Percentiles rank a stretch among this genome's conserved stretches.
Conservation (phyloP, 768 basidiomycete species). For the Pisolithus microcarpus region DNA sequence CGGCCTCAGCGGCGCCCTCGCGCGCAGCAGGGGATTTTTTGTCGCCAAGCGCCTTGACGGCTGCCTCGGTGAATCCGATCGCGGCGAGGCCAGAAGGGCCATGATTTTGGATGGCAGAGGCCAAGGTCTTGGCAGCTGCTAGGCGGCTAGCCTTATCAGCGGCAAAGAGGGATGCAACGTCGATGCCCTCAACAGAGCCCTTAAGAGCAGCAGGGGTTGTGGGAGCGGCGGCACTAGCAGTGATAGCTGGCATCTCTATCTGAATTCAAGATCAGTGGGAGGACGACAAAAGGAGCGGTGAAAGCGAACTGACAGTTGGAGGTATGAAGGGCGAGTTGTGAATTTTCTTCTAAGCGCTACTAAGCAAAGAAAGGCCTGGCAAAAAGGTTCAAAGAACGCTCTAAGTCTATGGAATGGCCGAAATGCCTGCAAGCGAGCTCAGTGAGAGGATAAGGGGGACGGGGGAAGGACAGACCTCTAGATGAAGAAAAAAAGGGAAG, state of each 20-base stretch:
- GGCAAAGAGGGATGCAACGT: slow-evolving; percentile 71
- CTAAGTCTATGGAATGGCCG: slow-evolving; percentile 47
- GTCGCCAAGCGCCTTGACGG: slow-evolving; percentile 82
- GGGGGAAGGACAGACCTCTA: slow-evolving; percentile 26
- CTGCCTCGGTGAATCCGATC: slow-evolving; percentile 63
- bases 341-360: slow-evolving; percentile 30
- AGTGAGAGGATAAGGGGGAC: slow-evolving; percentile 4
- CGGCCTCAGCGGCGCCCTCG: slow-evolving; percentile 76
- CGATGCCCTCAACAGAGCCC: slow-evolving; percentile 57
- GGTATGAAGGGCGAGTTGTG: slow-evolving; percentile 28
- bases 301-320: slow-evolving; percentile 21
- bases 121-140: slow-evolving; percentile 61
- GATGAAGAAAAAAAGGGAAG: slow-evolving; percentile 22
- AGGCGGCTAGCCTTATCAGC: slow-evolving; percentile 80
- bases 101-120: slow-evolving; percentile 72
- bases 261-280: slow-evolving; percentile 30
- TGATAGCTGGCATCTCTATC: slow-evolving; percentile 73
- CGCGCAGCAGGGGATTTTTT: slow-evolving; percentile 92
- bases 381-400: slow-evolving; percentile 57
- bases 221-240: slow-evolving; percentile 50
- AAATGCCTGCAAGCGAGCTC: slow-evolving; percentile 24
- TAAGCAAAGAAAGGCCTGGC: slow-evolving; percentile 40
- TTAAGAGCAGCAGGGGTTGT: slow-evolving; percentile 69
- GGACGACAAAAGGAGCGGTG: background rate
- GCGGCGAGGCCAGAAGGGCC: slow-evolving; percentile 72